Percentiles rank a stretch among this genome's conserved stretches.
phyloP scores from a whole-genome alignment of 176 grass and related monocot species.

The Ensete glaucum region DNA sequence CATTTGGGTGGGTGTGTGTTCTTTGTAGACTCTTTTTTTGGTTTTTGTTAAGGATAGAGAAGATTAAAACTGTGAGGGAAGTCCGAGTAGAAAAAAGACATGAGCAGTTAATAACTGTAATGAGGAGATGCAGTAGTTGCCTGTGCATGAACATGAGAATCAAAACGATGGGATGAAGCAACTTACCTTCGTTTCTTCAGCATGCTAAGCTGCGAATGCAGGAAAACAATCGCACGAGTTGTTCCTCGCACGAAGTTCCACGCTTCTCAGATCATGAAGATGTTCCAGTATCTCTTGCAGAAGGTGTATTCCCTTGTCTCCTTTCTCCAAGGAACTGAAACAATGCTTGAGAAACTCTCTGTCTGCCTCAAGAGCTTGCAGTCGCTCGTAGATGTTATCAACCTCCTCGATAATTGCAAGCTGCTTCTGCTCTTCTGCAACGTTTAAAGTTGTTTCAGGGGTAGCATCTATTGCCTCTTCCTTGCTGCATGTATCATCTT shows the following conservation, averaged over 20 bases:
- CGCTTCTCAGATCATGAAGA: constrained; percentile 72
- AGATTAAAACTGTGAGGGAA: too few relatives aligned
- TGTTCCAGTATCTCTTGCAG: constrained; percentile 85
- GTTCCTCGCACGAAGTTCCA: constrained; percentile 63
- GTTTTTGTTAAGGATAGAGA: too few relatives aligned
- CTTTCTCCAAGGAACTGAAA: constrained; percentile 71
- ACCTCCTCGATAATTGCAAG: constrained; percentile 53
- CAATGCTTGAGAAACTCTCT: constrained; percentile 88
- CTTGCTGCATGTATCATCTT: neutral
- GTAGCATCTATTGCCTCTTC: constrained; percentile 12
- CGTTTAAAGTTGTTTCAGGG: constrained; percentile 18
- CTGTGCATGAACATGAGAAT: neutral
- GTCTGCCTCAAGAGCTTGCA: constrained; percentile 83
- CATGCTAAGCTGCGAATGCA: constrained; percentile 30
- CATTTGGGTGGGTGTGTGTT: too few relatives aligned
- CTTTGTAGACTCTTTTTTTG: too few relatives aligned
- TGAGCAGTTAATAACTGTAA: neutral
- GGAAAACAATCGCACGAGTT: constrained; percentile 48
- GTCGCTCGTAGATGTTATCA: constrained; percentile 54
- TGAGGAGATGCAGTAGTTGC: neutral
- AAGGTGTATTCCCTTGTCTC: constrained; percentile 60
- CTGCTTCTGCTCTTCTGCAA: constrained; percentile 46
- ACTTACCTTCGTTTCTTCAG: constrained; percentile 38
- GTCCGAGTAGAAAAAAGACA: too few relatives aligned
- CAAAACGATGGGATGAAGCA: neutral